Conservation (phyloP, 2,329 filamentous ascomycete genomes). For the Xylaria arbuscula region DNA sequence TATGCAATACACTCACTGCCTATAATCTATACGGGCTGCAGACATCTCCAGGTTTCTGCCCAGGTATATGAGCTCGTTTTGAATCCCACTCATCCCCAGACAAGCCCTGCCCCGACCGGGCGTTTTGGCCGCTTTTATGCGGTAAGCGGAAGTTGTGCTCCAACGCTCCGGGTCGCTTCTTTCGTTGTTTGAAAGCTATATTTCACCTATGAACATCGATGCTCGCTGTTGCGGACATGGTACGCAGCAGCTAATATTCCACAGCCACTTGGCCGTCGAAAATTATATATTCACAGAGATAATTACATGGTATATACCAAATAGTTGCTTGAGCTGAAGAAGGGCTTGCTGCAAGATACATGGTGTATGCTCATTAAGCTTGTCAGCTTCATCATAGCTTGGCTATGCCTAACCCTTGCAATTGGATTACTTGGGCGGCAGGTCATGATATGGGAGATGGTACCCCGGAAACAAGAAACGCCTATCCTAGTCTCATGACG, state of each 20-base stretch:
- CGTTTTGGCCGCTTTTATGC: slow-evolving; percentile 12
- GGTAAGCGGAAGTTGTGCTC: slow-evolving; percentile 11
- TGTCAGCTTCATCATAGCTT: slow-evolving; percentile 9
- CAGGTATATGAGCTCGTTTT: slow-evolving; percentile 21
- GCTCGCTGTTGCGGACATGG: slow-evolving; percentile 6
- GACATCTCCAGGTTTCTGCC: slow-evolving; percentile 14
- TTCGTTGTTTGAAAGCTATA: not conserved
- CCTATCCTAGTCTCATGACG: slow-evolving; percentile 7
- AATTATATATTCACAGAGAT: not conserved
- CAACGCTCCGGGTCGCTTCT: slow-evolving; percentile 1
- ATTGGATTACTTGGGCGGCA: not conserved
- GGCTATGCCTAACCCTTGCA: slow-evolving; percentile 9
- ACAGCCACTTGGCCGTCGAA: not conserved
- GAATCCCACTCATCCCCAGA: slow-evolving; percentile 14
- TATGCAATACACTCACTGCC: too few relatives aligned
- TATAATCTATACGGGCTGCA: too few relatives aligned
- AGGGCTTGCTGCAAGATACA: not conserved
- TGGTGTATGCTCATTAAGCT: not conserved
- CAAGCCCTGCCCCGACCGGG: slow-evolving; percentile 15
- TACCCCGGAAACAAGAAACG: slow-evolving; percentile 11
- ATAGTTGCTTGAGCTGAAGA: slow-evolving; percentile 1
- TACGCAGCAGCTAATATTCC: not conserved
- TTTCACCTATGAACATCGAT: not conserved
- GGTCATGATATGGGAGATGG: slow-evolving; percentile 13
- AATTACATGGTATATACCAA: not conserved